Conservation (phyloP, 1,284 basidiomycete species). For the Sphagnurus paluster region DNA sequence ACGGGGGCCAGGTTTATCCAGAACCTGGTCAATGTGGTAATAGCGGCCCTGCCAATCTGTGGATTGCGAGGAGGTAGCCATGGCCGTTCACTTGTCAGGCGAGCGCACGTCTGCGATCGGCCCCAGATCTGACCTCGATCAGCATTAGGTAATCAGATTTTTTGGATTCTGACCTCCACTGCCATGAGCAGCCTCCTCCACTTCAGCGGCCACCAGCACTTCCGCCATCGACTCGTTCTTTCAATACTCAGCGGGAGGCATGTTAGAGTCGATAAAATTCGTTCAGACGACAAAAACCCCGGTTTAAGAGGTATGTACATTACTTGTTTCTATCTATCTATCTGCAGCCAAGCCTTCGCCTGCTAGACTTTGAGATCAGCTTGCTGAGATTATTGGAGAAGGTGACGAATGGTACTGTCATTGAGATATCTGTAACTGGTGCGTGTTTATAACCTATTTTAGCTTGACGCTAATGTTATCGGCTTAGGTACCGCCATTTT, state of each 20-base stretch:
- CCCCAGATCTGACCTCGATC: slow-evolving; percentile 13
- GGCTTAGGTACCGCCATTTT: slow-evolving; percentile 92
- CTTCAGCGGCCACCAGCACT: slow-evolving; percentile 80
- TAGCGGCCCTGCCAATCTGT: slow-evolving; percentile 75
- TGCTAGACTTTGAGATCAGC: slow-evolving; percentile 89
- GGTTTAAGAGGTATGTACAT: slow-evolving; percentile 75
- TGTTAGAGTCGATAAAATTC: slow-evolving; percentile 87
- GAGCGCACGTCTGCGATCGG: neutral
- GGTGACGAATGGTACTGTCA: slow-evolving; percentile 90
- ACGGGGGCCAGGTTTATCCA: slow-evolving; percentile 79
- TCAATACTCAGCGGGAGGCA: slow-evolving; percentile 87
- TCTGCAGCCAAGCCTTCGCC: neutral
- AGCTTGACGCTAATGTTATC: slow-evolving; percentile 1
- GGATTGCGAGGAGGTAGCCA: slow-evolving; percentile 13
- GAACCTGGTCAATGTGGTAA: slow-evolving; percentile 78
- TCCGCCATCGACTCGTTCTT: slow-evolving; percentile 86
- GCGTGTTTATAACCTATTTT: slow-evolving; percentile 21
- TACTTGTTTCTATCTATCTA: slow-evolving; percentile 4
- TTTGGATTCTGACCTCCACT: slow-evolving; percentile 9
- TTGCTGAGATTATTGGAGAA: slow-evolving; percentile 89
- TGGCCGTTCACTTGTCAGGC: neutral
- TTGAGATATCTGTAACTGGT: slow-evolving; percentile 98
- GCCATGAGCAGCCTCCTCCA: slow-evolving; percentile 40
- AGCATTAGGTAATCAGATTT: slow-evolving; percentile 22
- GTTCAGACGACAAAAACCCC: slow-evolving; percentile 91